Conservation (phyloP, 176 grass and related monocot genomes). For the Alopecurus myosuroides region DNA sequence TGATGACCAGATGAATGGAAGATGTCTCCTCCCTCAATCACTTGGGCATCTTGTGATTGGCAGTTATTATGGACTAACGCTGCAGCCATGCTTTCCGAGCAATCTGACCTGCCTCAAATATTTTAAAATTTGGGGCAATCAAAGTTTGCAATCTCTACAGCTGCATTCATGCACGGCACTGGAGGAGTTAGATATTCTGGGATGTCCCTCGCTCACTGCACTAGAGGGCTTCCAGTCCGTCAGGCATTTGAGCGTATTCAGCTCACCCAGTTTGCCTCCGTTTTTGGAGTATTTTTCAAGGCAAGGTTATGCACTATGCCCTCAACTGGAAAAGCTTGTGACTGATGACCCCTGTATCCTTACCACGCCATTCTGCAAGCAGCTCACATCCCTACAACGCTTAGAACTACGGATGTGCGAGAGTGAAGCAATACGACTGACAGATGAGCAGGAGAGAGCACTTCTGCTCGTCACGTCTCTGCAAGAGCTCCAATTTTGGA, state of each 20-base stretch:
- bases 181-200: not conserved
- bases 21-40: not conserved
- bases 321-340: not conserved
- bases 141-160: not conserved
- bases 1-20: not conserved
- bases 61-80: not conserved
- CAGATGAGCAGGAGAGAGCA: constrained; percentile 19
- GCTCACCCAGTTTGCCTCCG: not conserved
- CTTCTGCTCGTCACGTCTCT: constrained; percentile 14
- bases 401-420: not conserved
- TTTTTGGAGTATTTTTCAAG: not conserved
- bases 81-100: not conserved
- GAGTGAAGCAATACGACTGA: not conserved
- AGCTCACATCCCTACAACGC: not conserved
- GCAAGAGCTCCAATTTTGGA: not conserved
- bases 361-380: constrained; percentile 4
- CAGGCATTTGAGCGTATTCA: not conserved
- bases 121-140: not conserved
- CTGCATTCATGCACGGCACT: constrained; percentile 7
- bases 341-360: not conserved
- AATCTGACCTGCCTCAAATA: not conserved
- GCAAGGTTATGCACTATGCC: not conserved
- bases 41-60: not conserved
- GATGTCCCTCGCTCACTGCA: not conserved
- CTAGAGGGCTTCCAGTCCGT: not conserved